Percentiles rank a stretch among this genome's conserved stretches.
Conservation (phyloP, 75 land plant species). For the Cupressus sempervirens region DNA sequence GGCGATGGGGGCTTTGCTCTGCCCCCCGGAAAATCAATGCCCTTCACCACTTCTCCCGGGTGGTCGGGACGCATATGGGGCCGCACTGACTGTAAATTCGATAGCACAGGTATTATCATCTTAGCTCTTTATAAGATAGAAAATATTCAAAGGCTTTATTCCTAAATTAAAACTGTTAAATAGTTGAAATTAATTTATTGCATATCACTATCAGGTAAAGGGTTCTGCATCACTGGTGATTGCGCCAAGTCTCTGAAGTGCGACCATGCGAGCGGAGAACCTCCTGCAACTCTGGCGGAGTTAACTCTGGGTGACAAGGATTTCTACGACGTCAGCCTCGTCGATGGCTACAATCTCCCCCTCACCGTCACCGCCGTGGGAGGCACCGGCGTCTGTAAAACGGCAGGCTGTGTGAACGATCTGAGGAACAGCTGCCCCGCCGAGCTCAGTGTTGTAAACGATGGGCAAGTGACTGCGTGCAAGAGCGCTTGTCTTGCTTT, state of each 20-base stretch:
- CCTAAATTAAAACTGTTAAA: no score
- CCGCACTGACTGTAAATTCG: constrained; percentile 58
- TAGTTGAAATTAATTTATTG: no score
- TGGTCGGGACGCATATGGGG: constrained; percentile 71
- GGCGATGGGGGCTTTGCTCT: constrained; percentile 65
- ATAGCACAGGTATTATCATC: constrained; percentile 14
- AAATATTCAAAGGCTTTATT: no score
- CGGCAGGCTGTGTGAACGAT: constrained; percentile 55
- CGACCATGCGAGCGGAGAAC: constrained; percentile 27
- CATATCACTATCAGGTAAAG: no score
- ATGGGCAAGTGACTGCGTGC: constrained; percentile 64
- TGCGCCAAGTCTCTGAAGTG: constrained; percentile 31
- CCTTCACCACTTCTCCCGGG: constrained; percentile 10
- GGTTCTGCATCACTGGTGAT: constrained; percentile 34
- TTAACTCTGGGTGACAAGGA: constrained; percentile 15
- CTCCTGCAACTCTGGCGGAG: constrained; percentile 26
- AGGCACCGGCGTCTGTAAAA: constrained; percentile 3
- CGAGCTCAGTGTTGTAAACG: background rate
- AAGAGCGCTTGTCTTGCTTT: constrained; percentile 87
- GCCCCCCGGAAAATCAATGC: constrained; percentile 35
- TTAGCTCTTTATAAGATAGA: no score
- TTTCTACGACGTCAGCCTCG: constrained; percentile 16
- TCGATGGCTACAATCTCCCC: constrained; percentile 18
- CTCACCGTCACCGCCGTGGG: background rate
- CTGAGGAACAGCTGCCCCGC: background rate